Evolutionary conservation across 805 yeast genomes (phyloP).

Genomic region (Metschnikowia proteae): DNA sequence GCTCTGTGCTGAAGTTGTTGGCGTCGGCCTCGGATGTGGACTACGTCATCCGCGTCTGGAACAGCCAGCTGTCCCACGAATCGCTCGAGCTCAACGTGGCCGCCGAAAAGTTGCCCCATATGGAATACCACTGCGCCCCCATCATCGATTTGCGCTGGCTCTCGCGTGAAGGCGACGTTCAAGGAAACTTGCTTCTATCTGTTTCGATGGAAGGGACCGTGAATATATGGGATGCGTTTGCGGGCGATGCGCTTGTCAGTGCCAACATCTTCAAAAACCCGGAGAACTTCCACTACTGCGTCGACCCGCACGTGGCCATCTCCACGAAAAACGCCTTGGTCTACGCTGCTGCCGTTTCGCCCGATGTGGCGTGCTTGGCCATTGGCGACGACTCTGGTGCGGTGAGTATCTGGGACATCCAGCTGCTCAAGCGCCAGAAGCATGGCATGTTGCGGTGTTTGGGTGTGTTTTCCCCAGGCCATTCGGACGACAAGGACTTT

Average conservation of each 20-base stretch:
- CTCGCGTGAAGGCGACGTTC: constrained; percentile 16
- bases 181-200: constrained; percentile 18
- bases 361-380: constrained; percentile 46
- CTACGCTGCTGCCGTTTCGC: constrained; percentile 50
- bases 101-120: constrained; percentile 10
- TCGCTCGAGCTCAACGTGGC: constrained; percentile 32
- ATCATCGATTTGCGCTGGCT: constrained; percentile 58
- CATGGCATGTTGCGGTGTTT: constrained; percentile 24
- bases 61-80: constrained; percentile 54
- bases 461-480: constrained; percentile 17
- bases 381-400: constrained; percentile 66
- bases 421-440: constrained; percentile 11
- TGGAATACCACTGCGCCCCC: constrained; percentile 49
- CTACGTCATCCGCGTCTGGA: constrained; percentile 69
- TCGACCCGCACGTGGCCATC: constrained; percentile 7
- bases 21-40: constrained; percentile 76
- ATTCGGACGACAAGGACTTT: constrained; percentile 7
- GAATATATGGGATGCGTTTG: constrained; percentile 59
- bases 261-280: constrained; percentile 28
- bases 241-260: constrained; percentile 37
- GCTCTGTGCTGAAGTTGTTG: constrained; percentile 47
- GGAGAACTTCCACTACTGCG: constrained; percentile 21
- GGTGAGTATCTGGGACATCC: constrained; percentile 50
- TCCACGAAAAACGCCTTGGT: constrained; percentile 51
- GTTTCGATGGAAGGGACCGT: constrained; percentile 70